These are phyloP conservation scores for Lipomyces yamanashiensis DNA, from an alignment of 805 yeast species.

Conservation along the genomic window DNA sequence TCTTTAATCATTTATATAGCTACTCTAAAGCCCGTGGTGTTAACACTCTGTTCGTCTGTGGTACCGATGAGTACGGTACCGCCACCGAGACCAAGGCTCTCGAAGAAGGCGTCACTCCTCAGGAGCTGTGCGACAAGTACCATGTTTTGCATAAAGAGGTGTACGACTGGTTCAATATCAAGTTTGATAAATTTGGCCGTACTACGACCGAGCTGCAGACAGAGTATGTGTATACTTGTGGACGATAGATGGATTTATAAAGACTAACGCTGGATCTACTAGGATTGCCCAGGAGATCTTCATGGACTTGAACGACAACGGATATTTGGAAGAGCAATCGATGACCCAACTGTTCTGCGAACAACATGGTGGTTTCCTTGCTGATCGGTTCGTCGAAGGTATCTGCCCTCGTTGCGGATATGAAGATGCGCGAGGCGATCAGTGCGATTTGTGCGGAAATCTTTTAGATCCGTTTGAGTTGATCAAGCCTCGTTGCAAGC, in stretches of 20 bases:
- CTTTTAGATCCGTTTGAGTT: conserved; percentile 90
- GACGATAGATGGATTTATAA: not conserved
- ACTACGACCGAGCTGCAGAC: conserved; percentile 93
- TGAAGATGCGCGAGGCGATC: conserved; percentile 99
- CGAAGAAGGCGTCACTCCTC: conserved; percentile 89
- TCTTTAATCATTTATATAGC: conserved; percentile 47
- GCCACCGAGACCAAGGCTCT: conserved; percentile 98
- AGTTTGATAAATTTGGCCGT: conserved; percentile 93
- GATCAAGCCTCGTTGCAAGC: conserved; percentile 92
- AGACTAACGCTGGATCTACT: not conserved
- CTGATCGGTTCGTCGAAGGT: conserved; percentile 97
- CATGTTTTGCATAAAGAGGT: conserved; percentile 84
- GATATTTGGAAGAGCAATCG: conserved; percentile 80
- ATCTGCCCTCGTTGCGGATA: conserved; percentile 93
- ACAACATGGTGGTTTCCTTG: conserved; percentile 85
- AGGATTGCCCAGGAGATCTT: conserved; percentile 91
- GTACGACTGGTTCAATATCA: conserved; percentile 96
- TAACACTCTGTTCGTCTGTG: conserved; percentile 86
- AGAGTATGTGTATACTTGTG: conserved; percentile 45
- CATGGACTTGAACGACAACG: conserved; percentile 72
- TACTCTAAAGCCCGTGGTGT: conserved; percentile 87
- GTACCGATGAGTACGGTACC: conserved; percentile 99
- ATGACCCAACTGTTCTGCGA: conserved; percentile 92
- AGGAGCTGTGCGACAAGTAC: conserved; percentile 88
- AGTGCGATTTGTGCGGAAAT: conserved; percentile 95